phyloP scores from a whole-genome alignment of 208 protist genomes.

The Leishmania tarentolae region DNA sequence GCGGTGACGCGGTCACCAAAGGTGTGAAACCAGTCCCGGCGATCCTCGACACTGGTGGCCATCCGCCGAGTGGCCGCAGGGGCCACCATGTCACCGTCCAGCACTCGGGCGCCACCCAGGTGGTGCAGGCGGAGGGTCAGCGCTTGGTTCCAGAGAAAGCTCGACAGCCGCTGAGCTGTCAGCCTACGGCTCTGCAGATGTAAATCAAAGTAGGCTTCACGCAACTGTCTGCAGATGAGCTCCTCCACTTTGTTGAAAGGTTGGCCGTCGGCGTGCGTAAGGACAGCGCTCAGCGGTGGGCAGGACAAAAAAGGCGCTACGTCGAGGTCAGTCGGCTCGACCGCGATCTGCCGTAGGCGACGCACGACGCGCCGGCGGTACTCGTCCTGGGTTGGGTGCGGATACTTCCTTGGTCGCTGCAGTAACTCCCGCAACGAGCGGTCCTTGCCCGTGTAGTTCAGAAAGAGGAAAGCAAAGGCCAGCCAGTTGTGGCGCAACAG shows the following conservation, averaged over 20 bases:
- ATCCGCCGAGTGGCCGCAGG: slow-evolving; percentile 45
- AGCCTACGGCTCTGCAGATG: slow-evolving; percentile 57
- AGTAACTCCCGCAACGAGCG: slow-evolving; percentile 78
- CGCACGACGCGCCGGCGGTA: slow-evolving; percentile 81
- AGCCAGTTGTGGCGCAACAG: slow-evolving; percentile 85
- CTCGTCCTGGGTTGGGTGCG: slow-evolving; percentile 77
- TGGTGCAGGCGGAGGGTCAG: slow-evolving; percentile 79
- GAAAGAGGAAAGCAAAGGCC: slow-evolving; percentile 86
- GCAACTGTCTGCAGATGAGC: slow-evolving; percentile 67
- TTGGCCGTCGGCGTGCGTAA: slow-evolving; percentile 27
- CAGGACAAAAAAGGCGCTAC: slow-evolving; percentile 66
- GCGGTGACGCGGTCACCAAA: slow-evolving; percentile 42
- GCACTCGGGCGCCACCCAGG: slow-evolving; percentile 46
- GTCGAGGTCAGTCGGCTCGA: slow-evolving; percentile 79
- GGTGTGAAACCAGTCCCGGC: slow-evolving; percentile 42
- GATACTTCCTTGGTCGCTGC: slow-evolving; percentile 83
- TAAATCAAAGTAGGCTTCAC: slow-evolving; percentile 81
- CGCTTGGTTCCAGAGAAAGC: slow-evolving; percentile 88
- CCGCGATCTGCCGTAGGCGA: slow-evolving; percentile 60
- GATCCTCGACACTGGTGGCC: slow-evolving; percentile 35
- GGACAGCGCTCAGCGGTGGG: slow-evolving; percentile 46
- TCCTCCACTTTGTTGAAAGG: slow-evolving; percentile 29
- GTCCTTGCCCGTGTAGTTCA: slow-evolving; percentile 73
- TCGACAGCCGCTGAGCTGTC: slow-evolving; percentile 77
- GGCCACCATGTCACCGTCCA: slow-evolving; percentile 71